Evolutionary conservation across 495 filamentous ascomycete genomes (phyloP).

Genomic region (Daldinia caldariorum): DNA sequence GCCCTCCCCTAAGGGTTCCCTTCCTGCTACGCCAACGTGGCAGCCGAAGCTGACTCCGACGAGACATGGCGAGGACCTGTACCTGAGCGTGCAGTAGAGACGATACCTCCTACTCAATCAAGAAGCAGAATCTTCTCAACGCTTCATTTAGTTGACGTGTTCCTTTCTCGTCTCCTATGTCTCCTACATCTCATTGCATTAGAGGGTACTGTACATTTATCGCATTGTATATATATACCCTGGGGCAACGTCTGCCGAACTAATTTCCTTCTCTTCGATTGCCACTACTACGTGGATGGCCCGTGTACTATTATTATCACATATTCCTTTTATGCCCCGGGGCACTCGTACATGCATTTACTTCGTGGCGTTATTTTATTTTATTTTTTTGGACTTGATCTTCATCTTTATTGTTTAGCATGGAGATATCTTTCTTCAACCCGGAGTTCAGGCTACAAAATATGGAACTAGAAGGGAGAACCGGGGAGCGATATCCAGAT

Average conservation of each 20-base stretch:
- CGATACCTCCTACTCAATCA: neutral
- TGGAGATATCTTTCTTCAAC: neutral
- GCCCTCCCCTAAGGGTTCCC: conserved; percentile 34
- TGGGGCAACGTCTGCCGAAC: conserved; percentile 19
- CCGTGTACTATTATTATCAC: conserved; percentile 20
- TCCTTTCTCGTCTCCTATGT: conserved; percentile 16
- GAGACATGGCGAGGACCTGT: conserved; percentile 54
- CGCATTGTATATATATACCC: conserved; percentile 33
- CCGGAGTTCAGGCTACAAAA: neutral
- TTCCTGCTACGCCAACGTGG: conserved; percentile 62
- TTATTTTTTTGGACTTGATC: neutral
- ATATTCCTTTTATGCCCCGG: conserved; percentile 6
- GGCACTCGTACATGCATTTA: conserved; percentile 19
- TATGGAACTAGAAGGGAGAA: conserved; percentile 6
- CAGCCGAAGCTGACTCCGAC: conserved; percentile 57
- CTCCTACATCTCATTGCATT: conserved; percentile 8
- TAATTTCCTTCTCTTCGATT: conserved; percentile 8
- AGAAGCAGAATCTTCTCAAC: conserved; percentile 2
- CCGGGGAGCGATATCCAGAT: neutral
- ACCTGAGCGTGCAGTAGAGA: conserved; percentile 52
- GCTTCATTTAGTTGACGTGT: conserved; percentile 1
- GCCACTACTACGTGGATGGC: neutral
- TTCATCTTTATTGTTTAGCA: conserved; percentile 17
- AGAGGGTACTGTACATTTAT: conserved; percentile 1
- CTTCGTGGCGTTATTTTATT: conserved; percentile 19